Evolutionary conservation across 2,329 filamentous ascomycete genomes (phyloP).

Genomic region (Ophiostoma ulmi): DNA sequence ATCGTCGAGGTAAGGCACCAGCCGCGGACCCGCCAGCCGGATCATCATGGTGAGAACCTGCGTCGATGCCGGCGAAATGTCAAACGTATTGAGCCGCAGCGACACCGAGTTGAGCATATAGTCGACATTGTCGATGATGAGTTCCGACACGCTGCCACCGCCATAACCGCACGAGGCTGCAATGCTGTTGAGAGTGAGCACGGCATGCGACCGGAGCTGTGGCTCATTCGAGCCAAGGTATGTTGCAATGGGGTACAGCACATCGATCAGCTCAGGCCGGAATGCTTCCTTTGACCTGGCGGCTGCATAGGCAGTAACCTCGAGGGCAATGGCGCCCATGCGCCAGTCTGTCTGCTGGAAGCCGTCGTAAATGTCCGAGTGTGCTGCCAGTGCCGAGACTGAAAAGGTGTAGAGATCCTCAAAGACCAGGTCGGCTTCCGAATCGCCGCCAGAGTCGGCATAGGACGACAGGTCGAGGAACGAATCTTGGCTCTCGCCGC

Average conservation of each 20-base stretch:
- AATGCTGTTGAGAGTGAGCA: constrained; percentile 76
- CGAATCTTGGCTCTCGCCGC: constrained; percentile 50
- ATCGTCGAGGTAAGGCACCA: constrained; percentile 88
- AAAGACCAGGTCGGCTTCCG: constrained; percentile 43
- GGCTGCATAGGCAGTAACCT: constrained; percentile 73
- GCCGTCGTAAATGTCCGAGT: constrained; percentile 38
- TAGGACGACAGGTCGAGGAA: constrained; percentile 53
- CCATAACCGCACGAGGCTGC: constrained; percentile 68
- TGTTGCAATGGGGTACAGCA: constrained; percentile 87
- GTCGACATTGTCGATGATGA: constrained; percentile 88
- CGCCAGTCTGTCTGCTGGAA: constrained; percentile 56
- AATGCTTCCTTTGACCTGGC: constrained; percentile 62
- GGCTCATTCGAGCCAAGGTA: constrained; percentile 68
- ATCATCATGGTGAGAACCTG: constrained; percentile 95
- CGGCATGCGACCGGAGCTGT: constrained; percentile 71
- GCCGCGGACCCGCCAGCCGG: constrained; percentile 68
- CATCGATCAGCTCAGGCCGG: constrained; percentile 79
- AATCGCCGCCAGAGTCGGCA: constrained; percentile 26
- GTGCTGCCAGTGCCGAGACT: constrained; percentile 54
- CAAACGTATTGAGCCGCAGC: constrained; percentile 82
- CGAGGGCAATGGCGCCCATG: constrained; percentile 71
- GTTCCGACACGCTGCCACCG: constrained; percentile 57
- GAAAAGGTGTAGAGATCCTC: constrained; percentile 67
- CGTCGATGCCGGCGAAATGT: constrained; percentile 84
- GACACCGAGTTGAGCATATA: constrained; percentile 94